Evolutionary conservation across 495 filamentous ascomycete genomes (phyloP), one percentile per base, ranked within the genome.

Genomic region (Aspergillus biplanus): DNA sequence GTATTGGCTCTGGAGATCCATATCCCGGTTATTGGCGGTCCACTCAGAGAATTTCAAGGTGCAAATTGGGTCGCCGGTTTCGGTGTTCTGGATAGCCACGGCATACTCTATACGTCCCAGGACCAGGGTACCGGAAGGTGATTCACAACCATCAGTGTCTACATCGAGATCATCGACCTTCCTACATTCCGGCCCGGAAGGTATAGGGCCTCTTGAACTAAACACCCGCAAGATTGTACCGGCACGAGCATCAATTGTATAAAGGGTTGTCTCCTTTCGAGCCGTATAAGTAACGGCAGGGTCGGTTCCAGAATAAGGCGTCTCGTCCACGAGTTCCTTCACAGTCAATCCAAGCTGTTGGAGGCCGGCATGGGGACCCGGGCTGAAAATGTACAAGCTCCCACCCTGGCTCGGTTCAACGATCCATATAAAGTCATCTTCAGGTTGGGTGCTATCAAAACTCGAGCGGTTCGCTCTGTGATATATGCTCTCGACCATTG

Each of bases 31-130:
- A 73, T 99, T 99, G 9, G 93, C 91, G 0, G 87, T 89, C 95
- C 95, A 99, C 73, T 99, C 95, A 27, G 91, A 91, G 73, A 95
- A 99, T 64, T 86, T 96, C 62, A 99, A 84, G 0, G 91, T 97
- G 68, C 92, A 97, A 48, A 98, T 90, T 6, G 84, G 86, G 62
- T 90, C 88, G 0, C 87, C 87, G 4, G 90, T 91, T 63, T 84
- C 80, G n/a, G 82, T 83, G 58, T 89, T 90, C 57, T 93, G 87
- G 49, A 98, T 96, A 44, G 80, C 86, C 52, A 98, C 87, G 2
- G 86, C 93, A 72, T 98, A 98, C 69, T 97, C 92, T 27, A 90
- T 91, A 15, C 90, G 86, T 18, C 91, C 91, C 6, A 97, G 83
- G 5, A 90, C 92, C 62, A 97, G 84, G 18, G 86, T 90, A 8